phyloP scores from a whole-genome alignment of 2,329 filamentous ascomycete species.

The Coleophoma cylindrospora region DNA sequence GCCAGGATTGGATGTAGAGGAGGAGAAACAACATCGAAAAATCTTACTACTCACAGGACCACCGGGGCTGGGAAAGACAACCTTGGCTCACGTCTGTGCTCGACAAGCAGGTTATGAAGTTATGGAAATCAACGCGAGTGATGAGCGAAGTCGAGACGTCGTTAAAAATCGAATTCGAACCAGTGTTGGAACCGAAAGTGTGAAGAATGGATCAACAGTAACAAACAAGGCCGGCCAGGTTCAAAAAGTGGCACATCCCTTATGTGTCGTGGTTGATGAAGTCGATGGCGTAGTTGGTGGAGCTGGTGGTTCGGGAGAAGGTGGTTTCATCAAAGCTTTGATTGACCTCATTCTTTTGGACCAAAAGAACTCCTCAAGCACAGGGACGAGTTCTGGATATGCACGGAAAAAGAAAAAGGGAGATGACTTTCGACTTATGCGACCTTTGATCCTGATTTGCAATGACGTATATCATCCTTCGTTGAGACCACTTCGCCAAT shows the following conservation, averaged over 20 bases:
- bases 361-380: constrained; percentile 63
- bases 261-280: constrained; percentile 94
- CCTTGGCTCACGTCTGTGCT: constrained; percentile 91
- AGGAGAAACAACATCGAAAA: constrained; percentile 78
- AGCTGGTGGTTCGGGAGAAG: constrained; percentile 72
- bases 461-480: constrained; percentile 96
- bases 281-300: constrained; percentile 91
- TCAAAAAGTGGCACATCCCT: constrained; percentile 72
- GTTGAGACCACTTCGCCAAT: constrained; percentile 79
- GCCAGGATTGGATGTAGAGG: constrained; percentile 42
- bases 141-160: constrained; percentile 84
- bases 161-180: constrained; percentile 90
- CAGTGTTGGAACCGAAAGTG: constrained; percentile 88
- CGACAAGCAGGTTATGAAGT: constrained; percentile 94
- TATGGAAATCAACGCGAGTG: constrained; percentile 95
- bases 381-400: constrained; percentile 26
- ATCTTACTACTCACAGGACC: constrained; percentile 87
- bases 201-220: constrained; percentile 62
- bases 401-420: constrained; percentile 64
- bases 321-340: constrained; percentile 90
- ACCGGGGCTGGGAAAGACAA: constrained; percentile 93
- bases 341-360: constrained; percentile 86
- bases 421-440: constrained; percentile 80
- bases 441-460: constrained; percentile 90
- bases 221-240: constrained; percentile 47